These are phyloP conservation scores for Neophaeococcomyces aloes DNA, from an alignment of 2,329 filamentous ascomycete species.

Conservation along the genomic window DNA sequence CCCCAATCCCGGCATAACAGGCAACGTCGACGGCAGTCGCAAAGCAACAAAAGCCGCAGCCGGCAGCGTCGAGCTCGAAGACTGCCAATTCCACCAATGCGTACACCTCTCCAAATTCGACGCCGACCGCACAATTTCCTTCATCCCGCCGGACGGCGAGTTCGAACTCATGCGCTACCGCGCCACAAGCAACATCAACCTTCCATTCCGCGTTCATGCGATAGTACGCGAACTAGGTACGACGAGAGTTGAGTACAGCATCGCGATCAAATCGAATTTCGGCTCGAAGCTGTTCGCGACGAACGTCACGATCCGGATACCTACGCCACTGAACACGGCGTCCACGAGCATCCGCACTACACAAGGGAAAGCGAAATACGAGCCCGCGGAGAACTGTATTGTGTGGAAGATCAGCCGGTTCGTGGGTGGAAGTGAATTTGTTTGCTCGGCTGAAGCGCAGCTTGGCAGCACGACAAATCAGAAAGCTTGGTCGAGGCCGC, in stretches of 20 bases:
- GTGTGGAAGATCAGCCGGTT: constrained; percentile 99
- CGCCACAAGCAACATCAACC: constrained; percentile 94
- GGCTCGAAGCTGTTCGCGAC: constrained; percentile 93
- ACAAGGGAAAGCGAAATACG: constrained; percentile 96
- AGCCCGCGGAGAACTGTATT: constrained; percentile 94
- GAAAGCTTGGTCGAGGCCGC: constrained; percentile 90
- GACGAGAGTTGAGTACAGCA: constrained; percentile 96
- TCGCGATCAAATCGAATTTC: constrained; percentile 94
- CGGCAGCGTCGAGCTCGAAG: constrained; percentile 88
- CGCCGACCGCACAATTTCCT: constrained; percentile 89
- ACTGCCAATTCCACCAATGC: constrained; percentile 98
- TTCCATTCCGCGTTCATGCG: constrained; percentile 96
- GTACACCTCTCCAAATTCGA: constrained; percentile 97
- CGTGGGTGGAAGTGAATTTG: constrained; percentile 92
- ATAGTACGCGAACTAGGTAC: constrained; percentile 97
- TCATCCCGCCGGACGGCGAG: constrained; percentile 91
- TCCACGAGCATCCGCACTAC: constrained; percentile 85
- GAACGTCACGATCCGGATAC: constrained; percentile 88
- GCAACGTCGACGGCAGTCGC: constrained; percentile 55
- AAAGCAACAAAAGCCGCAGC: constrained; percentile 94
- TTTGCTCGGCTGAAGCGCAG: constrained; percentile 84
- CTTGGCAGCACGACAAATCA: constrained; percentile 97
- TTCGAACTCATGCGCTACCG: constrained; percentile 99
- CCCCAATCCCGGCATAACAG: constrained; percentile 30
- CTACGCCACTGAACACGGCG: constrained; percentile 91